These are phyloP conservation scores for Aureobasidium lini DNA, from an alignment of 2,329 filamentous ascomycete genomes.

Conservation along the genomic window DNA sequence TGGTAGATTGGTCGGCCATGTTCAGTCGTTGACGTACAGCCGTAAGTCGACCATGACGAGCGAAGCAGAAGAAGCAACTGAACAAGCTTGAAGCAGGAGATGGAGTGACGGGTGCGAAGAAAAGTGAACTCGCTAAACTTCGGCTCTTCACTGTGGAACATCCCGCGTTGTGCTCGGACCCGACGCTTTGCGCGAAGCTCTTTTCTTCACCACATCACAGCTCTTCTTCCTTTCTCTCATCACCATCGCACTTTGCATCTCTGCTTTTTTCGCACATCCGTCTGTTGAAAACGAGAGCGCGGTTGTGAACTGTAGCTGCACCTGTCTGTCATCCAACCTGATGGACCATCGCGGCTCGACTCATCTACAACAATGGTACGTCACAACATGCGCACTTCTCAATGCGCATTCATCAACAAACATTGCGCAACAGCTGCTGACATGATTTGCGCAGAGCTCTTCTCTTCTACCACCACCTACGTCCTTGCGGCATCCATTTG, in stretches of 20 bases:
- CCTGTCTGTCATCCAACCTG: constrained; percentile 14
- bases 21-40: constrained; percentile 11
- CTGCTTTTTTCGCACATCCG: not conserved
- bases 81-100: constrained; percentile 1
- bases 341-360: constrained; percentile 10
- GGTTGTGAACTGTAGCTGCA: not conserved
- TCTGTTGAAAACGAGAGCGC: not conserved
- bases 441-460: constrained; percentile 42
- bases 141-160: not conserved
- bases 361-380: constrained; percentile 14
- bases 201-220: not conserved
- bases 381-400: not conserved
- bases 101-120: not conserved
- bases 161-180: not conserved
- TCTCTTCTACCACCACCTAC: constrained; percentile 51
- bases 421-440: not conserved
- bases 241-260: not conserved
- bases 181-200: not conserved
- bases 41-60: constrained; percentile 10
- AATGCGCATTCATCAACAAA: not conserved
- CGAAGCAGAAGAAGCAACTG: constrained; percentile 6
- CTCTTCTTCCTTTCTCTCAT: not conserved
- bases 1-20: constrained; percentile 1
- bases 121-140: not conserved
- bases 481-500: constrained; percentile 58